Evolutionary conservation across 179 eudicot species (phyloP).

Genomic region (Vitellaria paradoxa): DNA sequence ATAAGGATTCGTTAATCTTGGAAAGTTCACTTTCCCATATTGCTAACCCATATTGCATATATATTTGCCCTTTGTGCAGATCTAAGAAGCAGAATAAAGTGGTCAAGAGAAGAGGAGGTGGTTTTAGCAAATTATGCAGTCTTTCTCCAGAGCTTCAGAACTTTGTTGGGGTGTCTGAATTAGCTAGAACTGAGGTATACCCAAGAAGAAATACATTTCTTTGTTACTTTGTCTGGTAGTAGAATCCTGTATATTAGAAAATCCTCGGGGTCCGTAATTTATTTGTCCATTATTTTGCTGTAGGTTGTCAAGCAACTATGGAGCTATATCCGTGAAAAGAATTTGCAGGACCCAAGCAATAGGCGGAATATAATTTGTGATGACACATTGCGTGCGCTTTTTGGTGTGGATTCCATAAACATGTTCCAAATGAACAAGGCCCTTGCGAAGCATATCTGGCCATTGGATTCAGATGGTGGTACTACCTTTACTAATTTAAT

Average conservation of each 20-base stretch:
- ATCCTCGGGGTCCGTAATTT: not conserved
- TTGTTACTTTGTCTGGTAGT: not conserved
- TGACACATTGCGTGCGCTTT: constrained; percentile 71
- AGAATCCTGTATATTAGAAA: not conserved
- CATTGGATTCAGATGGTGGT: too few relatives aligned
- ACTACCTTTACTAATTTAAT: too few relatives aligned
- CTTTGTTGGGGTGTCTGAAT: constrained; percentile 78
- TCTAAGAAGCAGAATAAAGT: too few relatives aligned
- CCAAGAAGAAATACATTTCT: not conserved
- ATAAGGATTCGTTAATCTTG: too few relatives aligned
- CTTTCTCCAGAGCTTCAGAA: constrained; percentile 83
- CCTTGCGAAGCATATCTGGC: constrained; percentile 72
- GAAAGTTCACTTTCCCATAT: too few relatives aligned
- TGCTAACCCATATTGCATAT: too few relatives aligned
- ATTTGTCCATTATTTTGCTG: constrained; percentile 13
- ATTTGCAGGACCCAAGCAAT: constrained; percentile 95
- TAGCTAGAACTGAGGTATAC: constrained; percentile 91
- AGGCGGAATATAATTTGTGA: constrained; percentile 94
- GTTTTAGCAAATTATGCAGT: constrained; percentile 81
- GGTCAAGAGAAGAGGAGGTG: constrained; percentile 82
- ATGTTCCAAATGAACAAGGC: constrained; percentile 98
- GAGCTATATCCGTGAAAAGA: constrained; percentile 89
- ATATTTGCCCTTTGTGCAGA: too few relatives aligned
- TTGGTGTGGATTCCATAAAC: constrained; percentile 85
- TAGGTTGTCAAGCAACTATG: constrained; percentile 98